These are phyloP conservation scores for Tylopilus rubrobrunneus DNA, from an alignment of 768 basidiomycete species.

Conservation along the genomic window DNA sequence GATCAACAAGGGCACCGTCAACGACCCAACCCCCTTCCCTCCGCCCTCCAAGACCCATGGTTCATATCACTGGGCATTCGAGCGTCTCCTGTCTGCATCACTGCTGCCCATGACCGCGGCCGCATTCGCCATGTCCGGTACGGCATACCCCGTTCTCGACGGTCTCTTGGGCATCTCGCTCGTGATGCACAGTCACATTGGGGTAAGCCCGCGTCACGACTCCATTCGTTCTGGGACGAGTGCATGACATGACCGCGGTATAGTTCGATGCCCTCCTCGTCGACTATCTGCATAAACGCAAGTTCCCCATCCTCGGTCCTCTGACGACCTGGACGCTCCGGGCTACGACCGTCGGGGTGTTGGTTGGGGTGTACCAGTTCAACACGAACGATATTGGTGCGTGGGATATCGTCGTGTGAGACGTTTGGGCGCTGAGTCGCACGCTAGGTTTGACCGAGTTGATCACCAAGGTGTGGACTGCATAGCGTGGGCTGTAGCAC, in stretches of 20 bases:
- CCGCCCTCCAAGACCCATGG: slow-evolving; percentile 77
- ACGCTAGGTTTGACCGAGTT: slow-evolving; percentile 77
- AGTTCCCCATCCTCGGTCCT: slow-evolving; percentile 81
- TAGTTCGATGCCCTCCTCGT: slow-evolving; percentile 75
- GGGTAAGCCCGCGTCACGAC: slow-evolving; percentile 44
- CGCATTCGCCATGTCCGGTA: slow-evolving; percentile 78
- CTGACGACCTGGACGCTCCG: slow-evolving; percentile 73
- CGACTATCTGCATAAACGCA: slow-evolving; percentile 92
- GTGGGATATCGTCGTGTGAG: neutral
- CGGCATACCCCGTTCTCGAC: slow-evolving; percentile 81
- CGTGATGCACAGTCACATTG: slow-evolving; percentile 94
- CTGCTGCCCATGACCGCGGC: slow-evolving; percentile 87
- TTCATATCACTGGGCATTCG: slow-evolving; percentile 91
- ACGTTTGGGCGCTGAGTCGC: neutral
- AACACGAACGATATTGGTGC: slow-evolving; percentile 97
- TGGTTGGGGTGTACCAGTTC: slow-evolving; percentile 94
- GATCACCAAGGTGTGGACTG: slow-evolving; percentile 78
- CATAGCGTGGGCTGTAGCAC: slow-evolving; percentile 37
- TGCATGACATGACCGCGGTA: neutral
- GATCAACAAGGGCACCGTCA: slow-evolving; percentile 86
- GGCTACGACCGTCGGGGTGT: slow-evolving; percentile 69
- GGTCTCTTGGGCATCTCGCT: slow-evolving; percentile 84
- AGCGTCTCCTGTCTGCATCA: slow-evolving; percentile 82
- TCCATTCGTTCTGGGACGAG: no score
- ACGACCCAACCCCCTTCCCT: slow-evolving; percentile 92